Conservation (phyloP, 1,284 basidiomycete genomes). For the Porodaedalea pini region DNA sequence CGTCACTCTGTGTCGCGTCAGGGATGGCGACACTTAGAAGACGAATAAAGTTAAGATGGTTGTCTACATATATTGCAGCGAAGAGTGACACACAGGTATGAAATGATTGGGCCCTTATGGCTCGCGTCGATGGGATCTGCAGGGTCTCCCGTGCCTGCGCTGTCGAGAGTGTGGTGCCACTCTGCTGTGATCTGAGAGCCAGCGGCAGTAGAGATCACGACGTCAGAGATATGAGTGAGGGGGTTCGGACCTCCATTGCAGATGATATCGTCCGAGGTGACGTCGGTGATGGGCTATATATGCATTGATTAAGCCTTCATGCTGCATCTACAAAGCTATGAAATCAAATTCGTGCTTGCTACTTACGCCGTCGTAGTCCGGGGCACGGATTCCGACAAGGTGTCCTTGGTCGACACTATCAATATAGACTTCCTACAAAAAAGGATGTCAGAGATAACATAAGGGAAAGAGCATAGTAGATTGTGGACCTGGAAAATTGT, state of each 20-base stretch:
- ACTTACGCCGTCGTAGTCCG: slow-evolving; percentile 23
- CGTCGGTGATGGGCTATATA: slow-evolving; percentile 22
- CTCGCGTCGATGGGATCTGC: slow-evolving; percentile 25
- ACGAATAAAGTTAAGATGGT: too few species aligned
- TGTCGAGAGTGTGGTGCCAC: slow-evolving; percentile 22
- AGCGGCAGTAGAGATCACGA: slow-evolving; percentile 18
- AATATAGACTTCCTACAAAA: slow-evolving; percentile 18
- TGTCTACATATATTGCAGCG: not conserved
- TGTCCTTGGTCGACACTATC: slow-evolving; percentile 25
- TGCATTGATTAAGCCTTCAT: not conserved
- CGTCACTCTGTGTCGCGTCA: slow-evolving; percentile 24
- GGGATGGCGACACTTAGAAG: slow-evolving; percentile 9
- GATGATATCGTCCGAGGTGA: slow-evolving; percentile 23
- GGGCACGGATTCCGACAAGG: slow-evolving; percentile 23
- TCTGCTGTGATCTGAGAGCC: slow-evolving; percentile 20
- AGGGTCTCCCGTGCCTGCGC: slow-evolving; percentile 15
- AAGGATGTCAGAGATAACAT: not conserved
- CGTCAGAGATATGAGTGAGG: slow-evolving; percentile 15
- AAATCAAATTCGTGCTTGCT: not conserved
- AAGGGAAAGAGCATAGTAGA: too few species aligned
- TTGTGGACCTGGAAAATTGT: slow-evolving; percentile 23
- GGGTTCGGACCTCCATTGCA: slow-evolving; percentile 26
- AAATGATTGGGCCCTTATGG: slow-evolving; percentile 22
- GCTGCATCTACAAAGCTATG: not conserved
- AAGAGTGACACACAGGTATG: slow-evolving; percentile 12